phyloP scores from a whole-genome alignment of 2,329 filamentous ascomycete genomes.

The Sclerotinia minor region DNA sequence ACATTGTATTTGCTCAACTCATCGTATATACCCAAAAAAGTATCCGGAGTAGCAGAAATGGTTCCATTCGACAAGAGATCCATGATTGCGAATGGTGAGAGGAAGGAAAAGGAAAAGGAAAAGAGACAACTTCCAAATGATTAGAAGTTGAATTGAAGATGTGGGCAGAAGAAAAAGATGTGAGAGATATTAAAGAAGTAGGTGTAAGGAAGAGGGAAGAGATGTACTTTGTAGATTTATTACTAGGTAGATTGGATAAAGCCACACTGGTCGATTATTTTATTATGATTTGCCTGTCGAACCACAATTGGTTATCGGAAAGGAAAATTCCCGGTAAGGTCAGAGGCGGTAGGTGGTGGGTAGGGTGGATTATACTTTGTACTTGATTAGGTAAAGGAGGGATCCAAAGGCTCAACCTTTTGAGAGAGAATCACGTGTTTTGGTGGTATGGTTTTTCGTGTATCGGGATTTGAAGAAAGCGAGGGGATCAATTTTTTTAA shows the following conservation, averaged over 20 bases:
- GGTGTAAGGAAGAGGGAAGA: slow-evolving; percentile 3
- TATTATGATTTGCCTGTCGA: slow-evolving; percentile 15
- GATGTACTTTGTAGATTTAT: not conserved
- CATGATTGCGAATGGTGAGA: slow-evolving; percentile 27
- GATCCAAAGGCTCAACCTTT: not conserved
- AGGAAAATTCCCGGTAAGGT: slow-evolving; percentile 1
- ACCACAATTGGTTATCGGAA: slow-evolving; percentile 26
- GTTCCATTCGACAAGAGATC: slow-evolving; percentile 38
- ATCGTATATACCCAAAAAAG: slow-evolving; percentile 59
- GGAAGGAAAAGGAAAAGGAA: not conserved
- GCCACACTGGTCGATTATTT: not conserved
- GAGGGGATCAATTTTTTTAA: not conserved
- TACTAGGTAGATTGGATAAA: not conserved
- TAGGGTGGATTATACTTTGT: no score
- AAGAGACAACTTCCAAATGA: not conserved
- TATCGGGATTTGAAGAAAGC: not conserved
- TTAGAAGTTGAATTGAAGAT: not conserved
- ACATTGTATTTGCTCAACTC: slow-evolving; percentile 74
- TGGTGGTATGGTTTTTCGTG: not conserved
- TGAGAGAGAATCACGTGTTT: not conserved
- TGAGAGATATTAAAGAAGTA: slow-evolving; percentile 19
- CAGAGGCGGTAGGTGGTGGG: not conserved
- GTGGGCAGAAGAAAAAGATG: slow-evolving; percentile 7
- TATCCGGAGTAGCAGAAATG: slow-evolving; percentile 35
- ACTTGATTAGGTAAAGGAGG: not conserved